Evolutionary conservation across 164 flowering plant species (phyloP).

Genomic region (Nelumbo lutea): DNA sequence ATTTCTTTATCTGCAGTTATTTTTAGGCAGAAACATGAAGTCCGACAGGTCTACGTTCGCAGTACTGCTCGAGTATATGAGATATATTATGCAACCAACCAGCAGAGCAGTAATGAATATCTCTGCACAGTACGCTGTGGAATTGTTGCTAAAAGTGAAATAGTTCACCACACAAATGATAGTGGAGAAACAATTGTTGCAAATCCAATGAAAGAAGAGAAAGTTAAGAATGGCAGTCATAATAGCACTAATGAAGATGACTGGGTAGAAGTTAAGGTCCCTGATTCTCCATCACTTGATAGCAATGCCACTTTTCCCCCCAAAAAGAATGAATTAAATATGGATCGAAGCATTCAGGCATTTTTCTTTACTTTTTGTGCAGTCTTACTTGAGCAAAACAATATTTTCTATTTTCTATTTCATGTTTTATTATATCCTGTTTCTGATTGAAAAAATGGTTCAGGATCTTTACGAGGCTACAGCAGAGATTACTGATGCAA

Average conservation of each 20-base stretch:
- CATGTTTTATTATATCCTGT: not conserved
- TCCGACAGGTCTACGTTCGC: conserved; percentile 71
- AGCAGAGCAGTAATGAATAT: conserved; percentile 50
- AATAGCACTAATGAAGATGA: conserved; percentile 51
- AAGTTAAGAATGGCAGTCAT: conserved; percentile 17
- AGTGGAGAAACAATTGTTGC: conserved; percentile 22
- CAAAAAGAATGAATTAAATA: conserved; percentile 10
- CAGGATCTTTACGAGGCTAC: conserved; percentile 91
- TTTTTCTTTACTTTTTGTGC: not conserved
- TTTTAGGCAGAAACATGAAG: conserved; percentile 54
- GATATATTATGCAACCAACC: conserved; percentile 50
- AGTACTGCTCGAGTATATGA: conserved; percentile 84
- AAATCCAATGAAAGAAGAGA: conserved; percentile 18
- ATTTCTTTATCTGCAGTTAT: conserved; percentile 46
- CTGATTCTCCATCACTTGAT: conserved; percentile 24
- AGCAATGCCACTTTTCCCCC: conserved; percentile 13
- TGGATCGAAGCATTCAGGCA: conserved; percentile 31
- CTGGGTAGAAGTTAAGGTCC: conserved; percentile 75
- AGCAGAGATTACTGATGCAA: conserved; percentile 69
- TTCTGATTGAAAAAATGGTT: conserved; percentile 10
- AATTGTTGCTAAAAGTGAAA: conserved; percentile 40
- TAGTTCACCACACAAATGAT: conserved; percentile 20
- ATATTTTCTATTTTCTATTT: not conserved
- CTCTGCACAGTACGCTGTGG: conserved; percentile 88
- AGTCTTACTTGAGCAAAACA: not conserved